Percentiles rank a stretch among this genome's conserved stretches.
Evolutionary conservation across 306 rosid genomes (phyloP).

Genomic region (Parietaria judaica): DNA sequence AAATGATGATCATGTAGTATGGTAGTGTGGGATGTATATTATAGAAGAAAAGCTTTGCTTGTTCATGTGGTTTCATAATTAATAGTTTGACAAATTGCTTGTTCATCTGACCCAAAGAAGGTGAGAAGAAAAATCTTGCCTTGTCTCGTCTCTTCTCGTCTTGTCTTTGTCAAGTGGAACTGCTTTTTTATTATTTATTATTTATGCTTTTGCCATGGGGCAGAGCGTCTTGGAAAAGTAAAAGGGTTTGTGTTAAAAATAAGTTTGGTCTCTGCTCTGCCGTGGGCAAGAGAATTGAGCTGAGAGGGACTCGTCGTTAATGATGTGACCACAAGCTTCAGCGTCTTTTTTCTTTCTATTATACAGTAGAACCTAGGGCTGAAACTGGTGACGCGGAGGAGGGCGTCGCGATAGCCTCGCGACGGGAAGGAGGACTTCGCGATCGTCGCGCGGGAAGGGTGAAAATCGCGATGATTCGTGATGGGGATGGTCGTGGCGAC

Average conservation of each 20-base stretch:
- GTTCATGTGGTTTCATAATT: not conserved
- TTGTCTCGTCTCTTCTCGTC: conserved; percentile 4
- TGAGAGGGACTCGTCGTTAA: not conserved
- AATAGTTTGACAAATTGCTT: conserved; percentile 18
- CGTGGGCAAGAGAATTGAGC: conserved; percentile 5
- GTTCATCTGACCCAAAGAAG: conserved; percentile 11
- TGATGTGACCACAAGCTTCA: not conserved
- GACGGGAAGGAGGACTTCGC: too few species aligned
- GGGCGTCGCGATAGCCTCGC: too few species aligned
- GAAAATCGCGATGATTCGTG: too few species aligned
- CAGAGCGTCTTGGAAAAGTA: conserved; percentile 9
- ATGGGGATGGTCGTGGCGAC: too few species aligned
- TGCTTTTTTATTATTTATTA: not conserved
- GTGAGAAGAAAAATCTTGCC: not conserved
- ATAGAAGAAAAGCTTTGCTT: conserved; percentile 39
- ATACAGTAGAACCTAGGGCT: too few species aligned
- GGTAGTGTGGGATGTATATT: conserved; percentile 28
- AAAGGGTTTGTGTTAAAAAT: not conserved
- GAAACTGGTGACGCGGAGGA: too few species aligned
- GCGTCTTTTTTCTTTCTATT: not conserved
- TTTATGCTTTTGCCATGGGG: conserved; percentile 4
- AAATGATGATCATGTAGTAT: not conserved
- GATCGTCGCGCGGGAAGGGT: too few species aligned
- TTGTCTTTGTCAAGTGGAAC: conserved; percentile 4
- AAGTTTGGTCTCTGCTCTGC: not conserved